Conservation (phyloP, 108 stramenopile species). For the Fistulifera solaris region DNA sequence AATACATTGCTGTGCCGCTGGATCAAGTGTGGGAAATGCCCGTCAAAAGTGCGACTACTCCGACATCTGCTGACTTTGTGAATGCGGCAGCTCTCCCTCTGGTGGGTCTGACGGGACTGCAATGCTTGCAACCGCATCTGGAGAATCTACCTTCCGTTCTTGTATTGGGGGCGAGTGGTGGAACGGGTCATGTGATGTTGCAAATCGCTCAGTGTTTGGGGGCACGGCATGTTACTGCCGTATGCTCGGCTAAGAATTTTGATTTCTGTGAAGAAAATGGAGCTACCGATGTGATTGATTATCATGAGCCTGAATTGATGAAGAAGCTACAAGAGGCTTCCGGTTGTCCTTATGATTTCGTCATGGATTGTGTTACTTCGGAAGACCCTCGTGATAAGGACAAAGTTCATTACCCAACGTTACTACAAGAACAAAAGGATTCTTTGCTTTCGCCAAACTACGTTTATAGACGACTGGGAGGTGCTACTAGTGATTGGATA, state of each 20-base stretch:
- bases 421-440: not conserved
- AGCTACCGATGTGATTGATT: conserved; percentile 32
- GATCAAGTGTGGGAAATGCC: conserved; percentile 24
- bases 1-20: conserved; percentile 26
- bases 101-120: conserved; percentile 44
- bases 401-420: not conserved
- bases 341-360: conserved; percentile 25
- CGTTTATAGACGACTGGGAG: conserved; percentile 27
- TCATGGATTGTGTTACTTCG: conserved; percentile 42
- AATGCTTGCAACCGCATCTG: conserved; percentile 26
- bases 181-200: conserved; percentile 46
- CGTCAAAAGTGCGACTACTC: conserved; percentile 3
- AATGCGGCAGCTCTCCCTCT: conserved; percentile 38
- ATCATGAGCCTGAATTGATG: conserved; percentile 1
- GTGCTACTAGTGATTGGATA: conserved; percentile 27
- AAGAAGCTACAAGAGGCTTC: not conserved
- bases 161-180: conserved; percentile 42
- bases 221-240: conserved; percentile 15
- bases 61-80: conserved; percentile 11
- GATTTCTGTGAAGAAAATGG: conserved; percentile 28
- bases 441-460: not conserved
- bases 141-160: conserved; percentile 14
- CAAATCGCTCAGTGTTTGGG: conserved; percentile 34
- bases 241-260: conserved; percentile 25
- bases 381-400: conserved; percentile 27